Base-by-base conservation (phyloP, 805 yeast genomes). In the Tetrapisispora nanseiensis region DNA sequence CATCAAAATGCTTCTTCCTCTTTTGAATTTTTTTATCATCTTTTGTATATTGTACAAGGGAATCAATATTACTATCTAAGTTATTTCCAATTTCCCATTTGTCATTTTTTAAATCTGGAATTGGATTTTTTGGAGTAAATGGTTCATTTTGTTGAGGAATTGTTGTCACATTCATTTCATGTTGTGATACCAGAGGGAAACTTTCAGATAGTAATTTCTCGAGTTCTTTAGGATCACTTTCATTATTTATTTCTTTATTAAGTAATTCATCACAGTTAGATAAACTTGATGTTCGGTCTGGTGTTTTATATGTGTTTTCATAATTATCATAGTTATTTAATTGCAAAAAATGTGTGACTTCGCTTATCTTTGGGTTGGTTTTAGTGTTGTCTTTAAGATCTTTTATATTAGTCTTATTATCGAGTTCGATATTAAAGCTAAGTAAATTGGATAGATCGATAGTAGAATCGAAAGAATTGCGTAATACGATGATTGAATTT, bases 331-430 rank as follows among this genome's bases (percentile, higher is more conserved):
- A 23, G 35, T 54, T 49, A 12, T 50, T 44, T 4, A 62, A 46
- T 2, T 51, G 41, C 20, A 65, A 56, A 30, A 48, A 59, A 2
- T 54, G 50, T 36, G 55, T 43, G 1, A 51, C 61, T 33, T 62
- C 63, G 39, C 69, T 65, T 2, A 64, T 50, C 43, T 62, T 65
- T 22, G 58, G 51, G 8, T 49, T 21, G 32, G 28, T 42, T 2
- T 39, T 45, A 6, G 18, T 26, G 20, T 10, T n/a, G 18, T 33
- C 28, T 21, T 7, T 27, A 10, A 23, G 33, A 10, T 33, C 26
- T 9, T n/a, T 19, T 1, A 12, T 26, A 5, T n/a, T n/a, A 21
- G 4, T 13, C 20, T 26, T 20, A 3, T 41, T 37, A 9, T 33
- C 27, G 11, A 42, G 37, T 15, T 47, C 43, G 4, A 52, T 18